Evolutionary conservation across 306 rosid species (phyloP), one percentile per base, ranked within the genome.

Genomic region (Hippophae rhamnoides): DNA sequence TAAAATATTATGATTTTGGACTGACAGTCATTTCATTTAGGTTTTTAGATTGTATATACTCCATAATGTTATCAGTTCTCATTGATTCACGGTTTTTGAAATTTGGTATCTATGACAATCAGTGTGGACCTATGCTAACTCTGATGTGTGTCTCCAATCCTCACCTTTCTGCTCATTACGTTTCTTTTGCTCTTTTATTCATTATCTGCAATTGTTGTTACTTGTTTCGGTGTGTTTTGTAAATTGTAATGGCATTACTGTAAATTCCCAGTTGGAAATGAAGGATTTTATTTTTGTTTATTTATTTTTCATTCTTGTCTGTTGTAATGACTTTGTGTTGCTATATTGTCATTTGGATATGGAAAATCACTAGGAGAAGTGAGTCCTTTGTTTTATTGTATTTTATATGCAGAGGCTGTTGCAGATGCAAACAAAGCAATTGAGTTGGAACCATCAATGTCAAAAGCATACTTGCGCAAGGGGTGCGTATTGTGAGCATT

Each of bases 381-480:
- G 50, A 31, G 5, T 45, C 25, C 13, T 58, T 55, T 8, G 67
- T 50, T 13, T 62, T 49, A 67, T 53, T 18, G 25, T 58, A 53
- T 51, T 41, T 52, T 69, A 65, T 80, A 55, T 59, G 48, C 80
- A 92, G 99, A 78, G 78, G 97, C 97, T 63, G 76, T 88, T 72
- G 67, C 80, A 13, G 99, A 92, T 76, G 81, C 96, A 41, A 88
- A 64, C 81, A 92, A 65, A 72, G 99, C 99, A 7, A 88, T 92
- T 71, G 88, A 78, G 58, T 69, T 92, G 76, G 76, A 82, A 58
- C 73, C 80, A 43, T 76, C 81, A 9, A 61, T 83, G 26, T 23
- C 79, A 7, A 92, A 78, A 75, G 85, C 99, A 48, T 88, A 80
- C 75, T 66, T 85, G 68, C 92, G 96, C 11, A 92, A 88, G 79